Conservation (phyloP, 1,284 basidiomycete genomes). For the Irpex sp. region DNA sequence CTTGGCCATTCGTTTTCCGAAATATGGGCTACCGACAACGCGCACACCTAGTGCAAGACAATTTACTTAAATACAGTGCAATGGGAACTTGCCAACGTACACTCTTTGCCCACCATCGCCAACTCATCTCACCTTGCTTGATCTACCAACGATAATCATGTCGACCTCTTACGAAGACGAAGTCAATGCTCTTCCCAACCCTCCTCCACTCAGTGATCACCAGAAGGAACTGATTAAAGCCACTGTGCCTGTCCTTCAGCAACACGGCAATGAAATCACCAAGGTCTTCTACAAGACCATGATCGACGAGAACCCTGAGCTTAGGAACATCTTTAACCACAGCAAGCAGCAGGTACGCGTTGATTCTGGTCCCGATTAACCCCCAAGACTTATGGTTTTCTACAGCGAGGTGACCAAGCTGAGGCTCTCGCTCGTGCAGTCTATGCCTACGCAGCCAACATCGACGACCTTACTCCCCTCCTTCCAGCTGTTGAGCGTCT, state of each 20-base stretch:
- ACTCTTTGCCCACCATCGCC: not conserved
- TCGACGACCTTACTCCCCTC: conserved; percentile 23
- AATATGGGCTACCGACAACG: too few relatives aligned
- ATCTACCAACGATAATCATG: not conserved
- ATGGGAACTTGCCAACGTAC: too few relatives aligned
- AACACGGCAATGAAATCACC: conserved; percentile 19
- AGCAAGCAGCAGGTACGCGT: conserved; percentile 20
- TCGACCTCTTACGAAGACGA: not conserved
- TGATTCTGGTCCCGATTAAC: not conserved
- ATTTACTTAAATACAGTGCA: too few relatives aligned
- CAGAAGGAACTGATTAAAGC: conserved; percentile 22
- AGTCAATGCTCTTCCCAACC: conserved; percentile 7
- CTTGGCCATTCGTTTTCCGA: not conserved
- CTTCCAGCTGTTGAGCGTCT: conserved; percentile 24
- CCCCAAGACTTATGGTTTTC: not conserved
- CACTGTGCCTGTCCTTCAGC: conserved; percentile 21
- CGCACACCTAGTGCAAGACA: too few relatives aligned
- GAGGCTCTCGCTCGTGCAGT: conserved; percentile 20
- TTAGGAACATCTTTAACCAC: conserved; percentile 22
- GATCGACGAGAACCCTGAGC: conserved; percentile 20
- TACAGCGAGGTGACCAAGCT: conserved; percentile 17
- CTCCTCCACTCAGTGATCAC: conserved; percentile 19
- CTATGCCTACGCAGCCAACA: conserved; percentile 23
- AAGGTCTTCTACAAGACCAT: conserved; percentile 21
- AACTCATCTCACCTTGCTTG: not conserved